Base-by-base conservation (phyloP, 768 basidiomycete genomes). In the Hysterangium stoloniferum region DNA sequence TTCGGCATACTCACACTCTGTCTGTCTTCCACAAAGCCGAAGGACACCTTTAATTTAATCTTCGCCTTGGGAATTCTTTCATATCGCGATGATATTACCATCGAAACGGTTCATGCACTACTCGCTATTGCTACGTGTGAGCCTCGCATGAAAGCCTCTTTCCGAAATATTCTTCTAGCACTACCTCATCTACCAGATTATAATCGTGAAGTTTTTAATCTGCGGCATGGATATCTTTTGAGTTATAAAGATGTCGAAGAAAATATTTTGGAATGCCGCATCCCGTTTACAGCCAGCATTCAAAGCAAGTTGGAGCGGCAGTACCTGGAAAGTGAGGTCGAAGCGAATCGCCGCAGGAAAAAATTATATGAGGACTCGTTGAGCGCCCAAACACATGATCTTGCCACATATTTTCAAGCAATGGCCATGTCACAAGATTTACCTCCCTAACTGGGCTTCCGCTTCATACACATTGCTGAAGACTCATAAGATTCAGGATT, bases 371-470 rank as follows among this genome's bases (percentile, higher is more conserved):
- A n/a, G n/a, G n/a, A n/a, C n/a, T n/a, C 4, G 52, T 52, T 7
- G 5, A 25, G 1, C 9, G 1, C n/a, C 25, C n/a, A n/a, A n/a
- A n/a, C n/a, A n/a, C n/a, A n/a, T n/a, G n/a, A n/a, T n/a, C n/a
- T n/a, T n/a, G n/a, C n/a, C n/a, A n/a, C n/a, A n/a, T n/a, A n/a
- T 63, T 25, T 15, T 53, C 4, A 2, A 24, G 3, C 38, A 48
- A 35, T 63, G 63, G 62, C 62, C 62, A 17, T 56, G 51, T 24
- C 52, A 58, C 37, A 54, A 37, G 9, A 48, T 51, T 28, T 42
- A 1, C 27, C 22, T 31, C 34, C 59, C 17, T 47, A 25, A 4
- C 41, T n/a, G n/a, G n/a, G n/a, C 41, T 13, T 15, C 20, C 19
- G 8, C 15, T n/a, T 8, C 4, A 11, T 42, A 9, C 20, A 24